phyloP scores from a whole-genome alignment of 169 alveolate species.

The Eimeria acervulina region DNA sequence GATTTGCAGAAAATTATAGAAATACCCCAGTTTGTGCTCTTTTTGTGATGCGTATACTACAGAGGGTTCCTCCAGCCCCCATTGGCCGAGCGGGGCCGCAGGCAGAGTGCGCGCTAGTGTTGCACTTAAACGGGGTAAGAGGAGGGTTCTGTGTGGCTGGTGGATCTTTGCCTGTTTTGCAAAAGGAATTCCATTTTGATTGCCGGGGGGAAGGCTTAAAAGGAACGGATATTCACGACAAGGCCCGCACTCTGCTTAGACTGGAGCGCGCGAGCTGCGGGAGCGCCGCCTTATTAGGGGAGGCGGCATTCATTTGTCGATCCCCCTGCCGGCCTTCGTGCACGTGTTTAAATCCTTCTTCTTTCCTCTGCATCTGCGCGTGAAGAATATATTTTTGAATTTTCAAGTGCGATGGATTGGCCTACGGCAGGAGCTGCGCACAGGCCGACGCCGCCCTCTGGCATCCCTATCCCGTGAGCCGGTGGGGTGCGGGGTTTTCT shows the following conservation, averaged over 20 bases:
- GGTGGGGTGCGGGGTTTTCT: conserved; percentile 7
- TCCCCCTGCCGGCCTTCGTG: too few relatives aligned
- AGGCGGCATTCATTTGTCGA: neutral
- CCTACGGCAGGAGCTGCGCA: conserved; percentile 25
- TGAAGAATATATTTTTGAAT: neutral
- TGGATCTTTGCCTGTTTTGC: neutral
- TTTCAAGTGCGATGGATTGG: conserved; percentile 20
- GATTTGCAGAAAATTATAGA: neutral
- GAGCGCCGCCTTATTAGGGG: conserved; percentile 6
- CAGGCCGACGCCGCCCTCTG: conserved; percentile 48
- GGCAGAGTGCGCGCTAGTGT: neutral
- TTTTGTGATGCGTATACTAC: neutral
- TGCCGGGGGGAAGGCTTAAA: conserved; percentile 2
- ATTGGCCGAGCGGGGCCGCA: conserved; percentile 18
- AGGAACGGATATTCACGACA: neutral
- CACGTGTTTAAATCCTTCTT: neutral
- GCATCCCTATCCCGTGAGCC: conserved; percentile 39
- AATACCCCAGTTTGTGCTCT: neutral
- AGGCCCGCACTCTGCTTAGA: neutral
- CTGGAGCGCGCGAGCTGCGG: neutral
- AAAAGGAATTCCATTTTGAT: neutral
- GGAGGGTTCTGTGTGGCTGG: neutral
- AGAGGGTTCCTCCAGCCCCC: conserved; percentile 8
- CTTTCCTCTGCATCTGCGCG: neutral
- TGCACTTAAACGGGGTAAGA: neutral